phyloP scores from a whole-genome alignment of 345 rosid species.

The Cardamine chenopodiifolia region DNA sequence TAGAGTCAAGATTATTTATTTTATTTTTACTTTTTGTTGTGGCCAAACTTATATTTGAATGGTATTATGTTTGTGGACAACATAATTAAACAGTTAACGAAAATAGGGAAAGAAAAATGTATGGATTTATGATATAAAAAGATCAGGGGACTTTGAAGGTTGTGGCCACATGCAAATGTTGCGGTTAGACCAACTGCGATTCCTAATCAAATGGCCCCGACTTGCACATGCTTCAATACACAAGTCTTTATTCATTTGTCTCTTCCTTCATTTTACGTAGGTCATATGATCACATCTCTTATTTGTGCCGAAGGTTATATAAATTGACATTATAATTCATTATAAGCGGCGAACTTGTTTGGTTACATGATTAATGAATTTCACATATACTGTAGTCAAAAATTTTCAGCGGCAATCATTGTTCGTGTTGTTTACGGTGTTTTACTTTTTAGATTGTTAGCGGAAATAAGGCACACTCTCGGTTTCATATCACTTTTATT shows the following conservation, averaged over 20 bases:
- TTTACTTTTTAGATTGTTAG: background rate
- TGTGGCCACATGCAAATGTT: conserved; percentile 70
- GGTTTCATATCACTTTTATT: background rate
- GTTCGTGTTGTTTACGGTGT: background rate
- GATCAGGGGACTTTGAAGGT: conserved; percentile 40
- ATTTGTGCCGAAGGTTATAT: conserved; percentile 2
- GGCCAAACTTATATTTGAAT: background rate
- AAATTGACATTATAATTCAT: background rate
- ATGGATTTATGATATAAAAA: conserved; percentile 29
- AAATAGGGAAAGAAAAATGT: background rate
- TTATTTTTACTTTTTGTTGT: background rate
- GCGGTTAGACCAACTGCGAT: conserved; percentile 47
- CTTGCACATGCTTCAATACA: conserved; percentile 52
- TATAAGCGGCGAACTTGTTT: background rate
- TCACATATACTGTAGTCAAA: background rate
- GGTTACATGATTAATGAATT: background rate
- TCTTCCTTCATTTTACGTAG: conserved; percentile 20
- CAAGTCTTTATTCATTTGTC: conserved; percentile 40
- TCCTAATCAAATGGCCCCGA: conserved; percentile 41
- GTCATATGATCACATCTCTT: conserved; percentile 5
- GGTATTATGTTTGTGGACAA: conserved; percentile 25
- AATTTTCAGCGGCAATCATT: background rate
- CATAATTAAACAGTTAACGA: conserved; percentile 5
- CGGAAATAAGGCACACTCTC: background rate
- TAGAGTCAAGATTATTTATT: background rate